phyloP scores from a whole-genome alignment of 106 monocot genomes.

The Platanthera zijinensis region DNA sequence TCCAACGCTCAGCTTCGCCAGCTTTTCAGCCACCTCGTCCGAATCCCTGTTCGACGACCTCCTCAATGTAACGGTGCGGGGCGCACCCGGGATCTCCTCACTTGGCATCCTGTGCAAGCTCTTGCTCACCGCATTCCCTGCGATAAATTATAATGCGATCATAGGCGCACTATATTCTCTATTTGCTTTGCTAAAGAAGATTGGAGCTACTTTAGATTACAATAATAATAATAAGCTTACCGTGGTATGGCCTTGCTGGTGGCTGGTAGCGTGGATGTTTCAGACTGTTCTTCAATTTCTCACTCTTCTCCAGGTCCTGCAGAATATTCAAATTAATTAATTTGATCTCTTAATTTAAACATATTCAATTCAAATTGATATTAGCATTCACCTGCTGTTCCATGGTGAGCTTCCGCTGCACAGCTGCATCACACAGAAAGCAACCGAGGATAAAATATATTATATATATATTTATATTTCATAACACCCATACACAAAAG shows the following conservation, averaged over 20 bases:
- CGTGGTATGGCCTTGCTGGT: slow-evolving; percentile 49
- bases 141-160: not conserved
- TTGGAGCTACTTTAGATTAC: not conserved
- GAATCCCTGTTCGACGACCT: slow-evolving; percentile 15
- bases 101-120: not conserved
- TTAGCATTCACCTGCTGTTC: slow-evolving; percentile 30
- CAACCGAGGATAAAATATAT: not conserved
- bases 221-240: slow-evolving; percentile 12
- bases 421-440: slow-evolving; percentile 25
- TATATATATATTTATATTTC: no score
- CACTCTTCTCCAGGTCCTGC: slow-evolving; percentile 37
- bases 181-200: not conserved
- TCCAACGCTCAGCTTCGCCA: slow-evolving; percentile 33
- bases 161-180: not conserved
- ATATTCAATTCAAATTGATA: no score
- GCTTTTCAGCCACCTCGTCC: slow-evolving; percentile 26
- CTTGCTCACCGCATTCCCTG: not conserved
- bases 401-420: slow-evolving; percentile 61
- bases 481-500: no score
- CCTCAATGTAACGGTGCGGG: not conserved
- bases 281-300: slow-evolving; percentile 33
- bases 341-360: not conserved
- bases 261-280: slow-evolving; percentile 31
- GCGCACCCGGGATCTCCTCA: no score
- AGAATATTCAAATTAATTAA: not conserved